Conservation (phyloP, 345 rosid species). For the Corchorus olitorius region DNA sequence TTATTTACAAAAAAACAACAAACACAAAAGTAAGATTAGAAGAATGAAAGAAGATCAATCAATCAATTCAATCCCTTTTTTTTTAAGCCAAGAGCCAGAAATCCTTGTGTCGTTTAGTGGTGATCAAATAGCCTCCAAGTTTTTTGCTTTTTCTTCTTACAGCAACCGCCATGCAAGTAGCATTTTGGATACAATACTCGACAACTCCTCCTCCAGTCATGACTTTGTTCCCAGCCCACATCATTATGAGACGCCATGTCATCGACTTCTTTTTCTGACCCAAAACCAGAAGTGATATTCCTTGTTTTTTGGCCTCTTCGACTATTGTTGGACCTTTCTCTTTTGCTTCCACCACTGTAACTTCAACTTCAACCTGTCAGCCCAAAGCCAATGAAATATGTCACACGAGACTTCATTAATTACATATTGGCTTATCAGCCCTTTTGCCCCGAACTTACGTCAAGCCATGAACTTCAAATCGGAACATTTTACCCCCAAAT, state of each 20-base stretch:
- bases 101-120: constrained; percentile 92
- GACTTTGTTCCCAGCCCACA: constrained; percentile 63
- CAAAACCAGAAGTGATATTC: constrained; percentile 59
- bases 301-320: constrained; percentile 75
- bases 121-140: constrained; percentile 86
- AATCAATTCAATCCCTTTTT: too few species aligned
- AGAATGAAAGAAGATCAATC: background rate
- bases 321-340: constrained; percentile 86
- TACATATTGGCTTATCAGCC: too few species aligned
- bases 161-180: constrained; percentile 87
- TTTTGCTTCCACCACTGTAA: constrained; percentile 62
- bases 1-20: constrained; percentile 36
- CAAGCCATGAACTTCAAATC: too few species aligned
- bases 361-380: constrained; percentile 63
- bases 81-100: constrained; percentile 90
- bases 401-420: background rate
- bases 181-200: constrained; percentile 84
- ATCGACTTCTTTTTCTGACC: constrained; percentile 74
- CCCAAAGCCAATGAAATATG: background rate
- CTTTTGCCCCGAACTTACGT: too few species aligned
- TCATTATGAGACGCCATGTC: constrained; percentile 79
- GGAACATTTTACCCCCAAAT: too few species aligned
- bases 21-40: constrained; percentile 16
- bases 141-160: constrained; percentile 82
- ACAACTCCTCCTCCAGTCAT: constrained; percentile 46